A percentile compares a stretch with the other conserved stretches of the same genome.
Evolutionary conservation across 2,329 filamentous ascomycete genomes (phyloP).

Genomic region (Dactylonectria estremocensis): DNA sequence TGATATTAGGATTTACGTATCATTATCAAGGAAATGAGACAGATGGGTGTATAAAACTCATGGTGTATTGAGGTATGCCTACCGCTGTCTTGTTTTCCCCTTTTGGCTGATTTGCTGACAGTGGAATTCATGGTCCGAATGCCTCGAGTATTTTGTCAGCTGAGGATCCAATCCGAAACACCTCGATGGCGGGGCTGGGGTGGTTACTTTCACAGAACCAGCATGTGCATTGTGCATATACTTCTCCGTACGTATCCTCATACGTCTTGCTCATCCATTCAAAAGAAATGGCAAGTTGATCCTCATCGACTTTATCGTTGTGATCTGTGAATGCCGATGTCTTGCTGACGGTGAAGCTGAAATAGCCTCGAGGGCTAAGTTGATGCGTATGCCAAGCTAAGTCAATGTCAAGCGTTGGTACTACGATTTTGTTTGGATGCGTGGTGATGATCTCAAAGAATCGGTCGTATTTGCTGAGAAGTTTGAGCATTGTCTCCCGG

Average conservation of each 20-base stretch:
- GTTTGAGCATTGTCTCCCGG: slow-evolving; percentile 69
- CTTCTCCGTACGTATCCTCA: slow-evolving; percentile 72
- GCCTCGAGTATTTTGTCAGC: neutral
- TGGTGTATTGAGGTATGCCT: neutral
- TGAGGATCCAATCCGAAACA: neutral
- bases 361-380: slow-evolving; percentile 63
- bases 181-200: neutral
- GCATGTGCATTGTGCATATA: slow-evolving; percentile 83
- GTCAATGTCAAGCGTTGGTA: slow-evolving; percentile 79
- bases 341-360: slow-evolving; percentile 5
- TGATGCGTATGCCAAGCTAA: slow-evolving; percentile 84
- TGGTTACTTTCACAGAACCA: slow-evolving; percentile 80
- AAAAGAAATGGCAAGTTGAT: slow-evolving; percentile 73
- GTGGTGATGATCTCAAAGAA: slow-evolving; percentile 71
- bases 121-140: neutral
- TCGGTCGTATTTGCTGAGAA: slow-evolving; percentile 73
- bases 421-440: slow-evolving; percentile 62
- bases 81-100: neutral
- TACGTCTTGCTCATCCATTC: slow-evolving; percentile 80
- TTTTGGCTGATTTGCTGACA: neutral
- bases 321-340: slow-evolving; percentile 63
- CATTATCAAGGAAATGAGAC: neutral
- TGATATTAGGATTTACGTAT: neutral
- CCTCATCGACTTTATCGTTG: slow-evolving; percentile 83
- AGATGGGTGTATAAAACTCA: neutral